A percentile compares a stretch with the other conserved stretches of the same genome.
Evolutionary conservation across 2,329 filamentous ascomycete genomes (phyloP).

Genomic region (Fusarium fujikuroi): DNA sequence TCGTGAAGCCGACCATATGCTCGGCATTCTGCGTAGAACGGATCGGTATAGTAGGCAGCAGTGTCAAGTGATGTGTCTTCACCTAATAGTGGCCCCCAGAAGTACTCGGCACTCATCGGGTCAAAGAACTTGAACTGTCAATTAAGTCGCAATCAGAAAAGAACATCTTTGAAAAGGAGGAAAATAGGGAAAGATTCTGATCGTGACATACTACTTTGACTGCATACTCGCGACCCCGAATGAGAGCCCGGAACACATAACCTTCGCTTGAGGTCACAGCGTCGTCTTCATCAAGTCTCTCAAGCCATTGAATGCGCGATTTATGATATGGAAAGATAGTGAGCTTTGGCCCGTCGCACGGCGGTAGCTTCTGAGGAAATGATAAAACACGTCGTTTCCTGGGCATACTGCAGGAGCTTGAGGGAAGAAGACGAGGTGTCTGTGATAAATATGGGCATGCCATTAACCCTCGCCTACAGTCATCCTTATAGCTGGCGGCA

Average conservation of each 20-base stretch:
- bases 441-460: background rate
- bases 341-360: conserved; percentile 33
- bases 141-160: background rate
- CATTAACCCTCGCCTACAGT: background rate
- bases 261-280: conserved; percentile 8
- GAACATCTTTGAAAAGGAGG: background rate
- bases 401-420: background rate
- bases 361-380: conserved; percentile 16
- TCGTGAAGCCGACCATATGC: conserved; percentile 33
- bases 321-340: conserved; percentile 20
- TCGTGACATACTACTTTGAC: conserved; percentile 29
- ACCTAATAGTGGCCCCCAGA: conserved; percentile 30
- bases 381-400: background rate
- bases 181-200: background rate
- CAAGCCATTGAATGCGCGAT: conserved; percentile 35
- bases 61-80: conserved; percentile 17
- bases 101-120: conserved; percentile 22
- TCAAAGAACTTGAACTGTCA: conserved; percentile 36
- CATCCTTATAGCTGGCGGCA: conserved; percentile 1
- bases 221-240: conserved; percentile 27
- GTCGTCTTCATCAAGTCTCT: conserved; percentile 21
- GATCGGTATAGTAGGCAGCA: conserved; percentile 37
- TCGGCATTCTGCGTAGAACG: conserved; percentile 39
- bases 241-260: conserved; percentile 32
- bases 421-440: background rate